Percentiles rank a stretch among this genome's conserved stretches.
These are phyloP conservation scores for Pseudocercospora pini-densiflorae DNA, from an alignment of 2,329 filamentous ascomycete genomes.

Conservation along the genomic window DNA sequence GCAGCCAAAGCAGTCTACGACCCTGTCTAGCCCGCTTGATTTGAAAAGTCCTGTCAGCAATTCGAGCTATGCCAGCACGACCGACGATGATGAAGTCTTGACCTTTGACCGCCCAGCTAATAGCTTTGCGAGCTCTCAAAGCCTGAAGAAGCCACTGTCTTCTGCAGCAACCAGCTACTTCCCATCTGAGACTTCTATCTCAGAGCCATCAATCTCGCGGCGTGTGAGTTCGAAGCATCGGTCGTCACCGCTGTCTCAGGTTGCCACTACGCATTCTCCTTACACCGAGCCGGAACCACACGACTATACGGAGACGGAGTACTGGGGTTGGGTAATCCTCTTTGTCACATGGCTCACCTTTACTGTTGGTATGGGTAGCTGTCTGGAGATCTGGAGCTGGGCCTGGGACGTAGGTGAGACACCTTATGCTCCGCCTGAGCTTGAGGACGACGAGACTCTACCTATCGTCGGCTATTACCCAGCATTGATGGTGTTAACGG, in stretches of 20 bases:
- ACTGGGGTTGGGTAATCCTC: constrained; percentile 97
- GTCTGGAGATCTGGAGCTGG: constrained; percentile 95
- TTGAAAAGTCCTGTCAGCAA: constrained; percentile 51
- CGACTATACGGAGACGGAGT: constrained; percentile 94
- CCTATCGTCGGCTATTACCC: constrained; percentile 98
- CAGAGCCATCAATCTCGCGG: constrained; percentile 24
- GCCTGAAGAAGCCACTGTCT: constrained; percentile 29
- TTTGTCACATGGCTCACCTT: constrained; percentile 94
- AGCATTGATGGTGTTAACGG: constrained; percentile 87
- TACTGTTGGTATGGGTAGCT: constrained; percentile 94
- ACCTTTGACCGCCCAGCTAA: constrained; percentile 58
- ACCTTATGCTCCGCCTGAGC: constrained; percentile 90
- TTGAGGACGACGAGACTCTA: constrained; percentile 92
- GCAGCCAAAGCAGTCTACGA: constrained; percentile 20
- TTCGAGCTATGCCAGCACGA: constrained; percentile 70
- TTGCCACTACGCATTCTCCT: constrained; percentile 25
- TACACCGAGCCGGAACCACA: constrained; percentile 61
- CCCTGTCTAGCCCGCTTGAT: constrained; percentile 37
- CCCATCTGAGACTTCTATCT: constrained; percentile 24
- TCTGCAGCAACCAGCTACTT: constrained; percentile 37
- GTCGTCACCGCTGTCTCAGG: constrained; percentile 35
- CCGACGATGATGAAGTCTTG: constrained; percentile 80
- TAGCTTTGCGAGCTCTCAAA: constrained; percentile 21
- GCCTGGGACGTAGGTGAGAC: constrained; percentile 98
- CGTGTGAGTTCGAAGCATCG: constrained; percentile 25